phyloP scores from a whole-genome alignment of 306 rosid genomes.

The Luffa aegyptiaca region DNA sequence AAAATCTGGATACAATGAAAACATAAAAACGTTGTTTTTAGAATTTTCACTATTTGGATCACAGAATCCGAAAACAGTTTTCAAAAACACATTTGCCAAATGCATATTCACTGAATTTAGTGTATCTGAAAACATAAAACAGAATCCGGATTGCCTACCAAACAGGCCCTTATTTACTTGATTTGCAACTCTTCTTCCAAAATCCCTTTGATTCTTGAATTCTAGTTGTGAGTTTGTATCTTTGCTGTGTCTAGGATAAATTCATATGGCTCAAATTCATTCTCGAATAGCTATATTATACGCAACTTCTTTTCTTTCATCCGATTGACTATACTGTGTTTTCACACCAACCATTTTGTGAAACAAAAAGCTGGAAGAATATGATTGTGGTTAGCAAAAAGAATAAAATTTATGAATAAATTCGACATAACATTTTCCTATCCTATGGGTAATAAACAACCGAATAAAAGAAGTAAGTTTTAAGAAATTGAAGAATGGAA shows the following conservation, averaged over 20 bases:
- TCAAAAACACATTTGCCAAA: too few species aligned
- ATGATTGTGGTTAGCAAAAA: neutral
- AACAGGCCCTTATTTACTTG: neutral
- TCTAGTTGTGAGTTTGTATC: neutral
- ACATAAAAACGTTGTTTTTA: too few species aligned
- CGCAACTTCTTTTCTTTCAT: neutral
- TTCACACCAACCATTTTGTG: neutral
- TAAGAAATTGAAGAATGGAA: neutral
- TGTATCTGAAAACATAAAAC: too few species aligned
- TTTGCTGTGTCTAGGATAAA: neutral
- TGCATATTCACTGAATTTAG: too few species aligned
- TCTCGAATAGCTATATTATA: neutral
- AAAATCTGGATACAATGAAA: too few species aligned
- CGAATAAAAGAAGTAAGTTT: neutral
- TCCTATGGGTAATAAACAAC: neutral
- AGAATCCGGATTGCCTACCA: too few species aligned
- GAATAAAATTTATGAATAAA: conserved; percentile 51
- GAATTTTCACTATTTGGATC: too few species aligned
- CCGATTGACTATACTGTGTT: neutral
- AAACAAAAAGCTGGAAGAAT: neutral
- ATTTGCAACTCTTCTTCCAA: neutral
- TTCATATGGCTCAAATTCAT: neutral
- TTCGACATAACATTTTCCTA: conserved; percentile 12
- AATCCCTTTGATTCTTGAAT: neutral
- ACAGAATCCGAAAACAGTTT: too few species aligned